Evolutionary conservation across 75 land plant genomes (phyloP).

Genomic region (Isoetes taiwanensis): DNA sequence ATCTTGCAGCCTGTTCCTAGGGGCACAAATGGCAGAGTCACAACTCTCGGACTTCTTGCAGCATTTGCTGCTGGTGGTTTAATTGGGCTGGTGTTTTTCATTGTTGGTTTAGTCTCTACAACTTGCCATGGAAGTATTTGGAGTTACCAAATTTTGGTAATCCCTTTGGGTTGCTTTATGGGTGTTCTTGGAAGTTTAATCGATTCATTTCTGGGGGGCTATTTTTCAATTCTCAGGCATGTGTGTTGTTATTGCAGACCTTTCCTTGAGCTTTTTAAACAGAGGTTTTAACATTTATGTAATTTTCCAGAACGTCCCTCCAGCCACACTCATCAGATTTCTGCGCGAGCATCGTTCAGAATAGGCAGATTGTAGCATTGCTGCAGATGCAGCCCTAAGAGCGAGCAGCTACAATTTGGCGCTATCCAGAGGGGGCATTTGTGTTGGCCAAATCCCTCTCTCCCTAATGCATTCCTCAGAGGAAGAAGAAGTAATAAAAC

Average conservation of each 20-base stretch:
- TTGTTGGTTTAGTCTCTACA: conserved; percentile 46
- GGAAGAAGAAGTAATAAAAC: conserved; percentile 61
- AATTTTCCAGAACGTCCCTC: conserved; percentile 35
- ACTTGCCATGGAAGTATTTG: conserved; percentile 28
- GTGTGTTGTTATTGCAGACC: too few species aligned
- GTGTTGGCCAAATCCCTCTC: conserved; percentile 48
- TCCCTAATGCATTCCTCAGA: conserved; percentile 68
- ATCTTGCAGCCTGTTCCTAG: conserved; percentile 49
- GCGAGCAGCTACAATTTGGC: conserved; percentile 27
- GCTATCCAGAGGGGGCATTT: too few species aligned
- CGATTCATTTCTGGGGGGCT: too few species aligned
- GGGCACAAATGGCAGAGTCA: conserved; percentile 89
- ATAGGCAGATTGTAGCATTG: conserved; percentile 30
- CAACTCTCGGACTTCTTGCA: conserved; percentile 55
- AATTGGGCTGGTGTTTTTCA: conserved; percentile 60
- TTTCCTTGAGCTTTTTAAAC: too few species aligned
- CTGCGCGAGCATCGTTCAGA: conserved; percentile 38
- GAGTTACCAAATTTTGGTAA: too few species aligned
- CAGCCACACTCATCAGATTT: conserved; percentile 31
- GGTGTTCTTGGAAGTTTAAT: too few species aligned
- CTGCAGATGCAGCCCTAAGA: conserved; percentile 56
- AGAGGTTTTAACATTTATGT: too few species aligned
- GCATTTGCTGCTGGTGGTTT: conserved; percentile 69
- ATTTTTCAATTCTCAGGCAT: too few species aligned
- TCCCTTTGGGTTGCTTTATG: too few species aligned